These are phyloP conservation scores for Westerdykella sp. DNA, from an alignment of 2,329 filamentous ascomycete species.

Conservation along the genomic window DNA sequence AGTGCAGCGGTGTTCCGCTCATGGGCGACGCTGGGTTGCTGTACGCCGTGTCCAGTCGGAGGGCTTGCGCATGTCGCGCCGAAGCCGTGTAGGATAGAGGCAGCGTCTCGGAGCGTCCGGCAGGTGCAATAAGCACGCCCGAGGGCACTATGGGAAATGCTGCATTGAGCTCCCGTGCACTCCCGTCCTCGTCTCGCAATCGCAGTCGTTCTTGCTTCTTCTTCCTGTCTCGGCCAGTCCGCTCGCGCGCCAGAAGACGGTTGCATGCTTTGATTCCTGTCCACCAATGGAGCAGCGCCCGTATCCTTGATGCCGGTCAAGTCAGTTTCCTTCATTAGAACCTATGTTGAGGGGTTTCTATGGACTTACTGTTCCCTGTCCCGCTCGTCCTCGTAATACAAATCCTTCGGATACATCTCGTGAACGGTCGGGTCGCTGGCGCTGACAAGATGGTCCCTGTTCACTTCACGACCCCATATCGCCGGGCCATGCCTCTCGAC, in stretches of 20 bases:
- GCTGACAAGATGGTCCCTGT: conserved; percentile 29
- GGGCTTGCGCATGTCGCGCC: background rate
- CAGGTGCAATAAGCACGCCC: background rate
- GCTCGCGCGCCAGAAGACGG: conserved; percentile 32
- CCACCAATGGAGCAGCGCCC: conserved; percentile 33
- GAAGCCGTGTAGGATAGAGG: background rate
- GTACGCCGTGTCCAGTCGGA: background rate
- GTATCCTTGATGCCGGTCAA: conserved; percentile 17
- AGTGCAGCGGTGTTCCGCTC: background rate
- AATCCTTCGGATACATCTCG: conserved; percentile 23
- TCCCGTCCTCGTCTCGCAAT: conserved; percentile 11
- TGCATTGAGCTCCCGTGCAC: background rate
- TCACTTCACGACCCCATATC: conserved; percentile 27
- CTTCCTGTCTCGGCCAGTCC: conserved; percentile 29
- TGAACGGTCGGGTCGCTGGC: conserved; percentile 30
- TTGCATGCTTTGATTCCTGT: conserved; percentile 34
- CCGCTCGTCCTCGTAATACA: conserved; percentile 28
- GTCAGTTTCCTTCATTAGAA: background rate
- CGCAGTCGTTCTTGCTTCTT: conserved; percentile 25
- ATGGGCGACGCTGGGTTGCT: background rate
- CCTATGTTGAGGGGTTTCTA: conserved; percentile 8
- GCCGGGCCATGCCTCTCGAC: conserved; percentile 28
- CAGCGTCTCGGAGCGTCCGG: background rate
- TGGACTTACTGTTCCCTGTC: conserved; percentile 25
- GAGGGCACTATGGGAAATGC: background rate